A percentile compares a stretch with the other conserved stretches of the same genome.
Evolutionary conservation across 2,329 filamentous ascomycete genomes (phyloP).

Genomic region (Fusarium tanahbumbuense): DNA sequence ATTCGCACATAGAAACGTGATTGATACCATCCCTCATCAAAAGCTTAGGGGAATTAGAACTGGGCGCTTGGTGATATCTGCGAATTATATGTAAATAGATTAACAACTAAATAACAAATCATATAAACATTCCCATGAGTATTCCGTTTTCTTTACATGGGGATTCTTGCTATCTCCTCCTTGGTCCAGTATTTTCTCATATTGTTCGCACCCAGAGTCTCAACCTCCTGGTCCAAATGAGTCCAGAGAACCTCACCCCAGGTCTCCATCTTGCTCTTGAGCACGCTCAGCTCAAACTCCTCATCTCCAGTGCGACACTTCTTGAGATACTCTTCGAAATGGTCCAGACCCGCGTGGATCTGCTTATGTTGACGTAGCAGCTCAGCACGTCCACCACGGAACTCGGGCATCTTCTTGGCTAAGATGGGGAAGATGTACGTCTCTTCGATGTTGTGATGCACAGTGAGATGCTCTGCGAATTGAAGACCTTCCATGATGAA

Average conservation of each 20-base stretch:
- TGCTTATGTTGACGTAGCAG: constrained; percentile 79
- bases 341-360: constrained; percentile 82
- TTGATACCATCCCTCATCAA: constrained; percentile 21
- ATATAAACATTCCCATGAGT: neutral
- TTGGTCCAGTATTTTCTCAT: constrained; percentile 86
- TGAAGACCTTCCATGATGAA: constrained; percentile 76
- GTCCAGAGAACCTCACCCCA: constrained; percentile 84
- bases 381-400: constrained; percentile 65
- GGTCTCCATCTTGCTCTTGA: constrained; percentile 78
- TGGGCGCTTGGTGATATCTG: constrained; percentile 22
- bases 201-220: constrained; percentile 79
- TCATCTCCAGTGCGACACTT: constrained; percentile 71
- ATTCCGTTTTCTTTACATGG: constrained; percentile 64
- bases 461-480: constrained; percentile 76
- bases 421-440: constrained; percentile 82
- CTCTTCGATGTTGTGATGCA: constrained; percentile 89
- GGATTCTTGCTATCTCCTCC: constrained; percentile 78
- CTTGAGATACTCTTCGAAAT: constrained; percentile 72
- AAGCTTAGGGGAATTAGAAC: constrained; percentile 3
- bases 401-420: constrained; percentile 82
- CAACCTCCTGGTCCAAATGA: constrained; percentile 88
- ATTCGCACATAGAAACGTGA: constrained; percentile 19
- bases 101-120: constrained; percentile 6
- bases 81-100: constrained; percentile 10
- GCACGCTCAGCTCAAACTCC: constrained; percentile 65